Base-by-base conservation (phyloP, 1,284 basidiomycete species). In the Boletellus deceptivus region DNA sequence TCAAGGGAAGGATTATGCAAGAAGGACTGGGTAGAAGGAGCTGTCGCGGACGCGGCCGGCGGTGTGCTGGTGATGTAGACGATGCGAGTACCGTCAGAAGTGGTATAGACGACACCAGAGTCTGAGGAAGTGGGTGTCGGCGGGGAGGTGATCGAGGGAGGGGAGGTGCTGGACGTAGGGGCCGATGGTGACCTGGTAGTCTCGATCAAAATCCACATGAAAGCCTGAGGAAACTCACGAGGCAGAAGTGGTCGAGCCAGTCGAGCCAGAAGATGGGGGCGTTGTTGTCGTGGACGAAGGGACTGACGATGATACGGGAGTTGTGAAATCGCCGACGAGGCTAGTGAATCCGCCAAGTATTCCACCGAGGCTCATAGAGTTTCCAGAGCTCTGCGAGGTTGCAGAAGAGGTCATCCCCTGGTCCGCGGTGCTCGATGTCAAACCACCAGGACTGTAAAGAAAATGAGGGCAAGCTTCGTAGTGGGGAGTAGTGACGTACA, bases 1-100 rank as follows among this genome's bases (percentile, higher is more conserved):
- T 78, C 77, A 20, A 83, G 70, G 13, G 77, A 71, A 64, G 82
- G 85, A 67, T 88, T 84, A 54, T 80, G 66, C 39, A 87, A 62
- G 70, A 88, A 88, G 18, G 73, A 63, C 18, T 70, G 65, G 18
- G 61, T 46, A 10, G 68, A 41, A 27, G 63, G 35, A 20, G 60
- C 45, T 0, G 59, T 58, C n/a, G 59, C 22, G 37, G 67, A 59
- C 16, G 59, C 27, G 18, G 48, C 40, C 36, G 59, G 49, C 16
- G 54, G 49, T 4, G 53, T 55, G 43, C 54, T 64, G 36, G 65
- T 69, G 44, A 69, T 25, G 43, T 68, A 69, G 47, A 70, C 46
- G 33, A 66, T 37, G 16, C 38, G 41, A 17, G 57, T 55, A 8
- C 67, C 64, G 2, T 57, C 55, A 14, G 69, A 52, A 14, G 58